Percentiles rank a stretch among this genome's conserved stretches.
Evolutionary conservation across 2,329 filamentous ascomycete genomes (phyloP).

Genomic region (Cladophialophora bantiana): DNA sequence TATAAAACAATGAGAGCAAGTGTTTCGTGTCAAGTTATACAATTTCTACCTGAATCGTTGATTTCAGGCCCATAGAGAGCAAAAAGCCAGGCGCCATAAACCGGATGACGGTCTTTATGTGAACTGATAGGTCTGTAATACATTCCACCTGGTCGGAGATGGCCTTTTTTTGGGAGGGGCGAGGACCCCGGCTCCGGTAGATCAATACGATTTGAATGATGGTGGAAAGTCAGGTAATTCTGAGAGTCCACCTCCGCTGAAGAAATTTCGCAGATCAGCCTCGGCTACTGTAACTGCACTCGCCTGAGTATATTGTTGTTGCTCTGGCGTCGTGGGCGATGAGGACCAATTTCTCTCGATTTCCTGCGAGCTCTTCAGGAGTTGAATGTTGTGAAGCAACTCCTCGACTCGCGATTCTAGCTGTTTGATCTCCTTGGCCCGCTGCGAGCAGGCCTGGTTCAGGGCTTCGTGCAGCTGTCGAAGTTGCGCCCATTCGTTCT

Average conservation of each 20-base stretch:
- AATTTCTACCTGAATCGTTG: neutral
- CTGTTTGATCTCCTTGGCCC: slow-evolving; percentile 16
- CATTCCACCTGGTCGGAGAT: neutral
- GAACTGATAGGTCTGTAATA: neutral
- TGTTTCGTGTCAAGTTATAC: neutral
- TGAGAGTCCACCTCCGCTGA: slow-evolving; percentile 3
- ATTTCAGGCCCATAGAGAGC: neutral
- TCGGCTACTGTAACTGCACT: neutral
- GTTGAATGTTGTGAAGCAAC: slow-evolving; percentile 13
- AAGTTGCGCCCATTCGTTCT: slow-evolving; percentile 13
- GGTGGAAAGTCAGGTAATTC: slow-evolving; percentile 13
- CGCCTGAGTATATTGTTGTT: neutral
- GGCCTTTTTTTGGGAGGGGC: neutral
- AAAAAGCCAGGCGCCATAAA: neutral
- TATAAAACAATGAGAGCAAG: slow-evolving; percentile 1
- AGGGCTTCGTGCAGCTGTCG: slow-evolving; percentile 18
- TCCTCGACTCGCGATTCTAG: slow-evolving; percentile 18
- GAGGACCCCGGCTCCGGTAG: neutral
- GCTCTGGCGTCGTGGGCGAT: slow-evolving; percentile 3
- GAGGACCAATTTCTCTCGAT: slow-evolving; percentile 14
- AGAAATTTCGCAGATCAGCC: slow-evolving; percentile 9
- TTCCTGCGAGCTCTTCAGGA: slow-evolving; percentile 15
- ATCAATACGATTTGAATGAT: neutral
- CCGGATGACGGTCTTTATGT: neutral
- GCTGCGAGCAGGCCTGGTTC: slow-evolving; percentile 17